These are phyloP conservation scores for Alternaria arbusti DNA, from an alignment of 2,329 filamentous ascomycete genomes.

Conservation along the genomic window DNA sequence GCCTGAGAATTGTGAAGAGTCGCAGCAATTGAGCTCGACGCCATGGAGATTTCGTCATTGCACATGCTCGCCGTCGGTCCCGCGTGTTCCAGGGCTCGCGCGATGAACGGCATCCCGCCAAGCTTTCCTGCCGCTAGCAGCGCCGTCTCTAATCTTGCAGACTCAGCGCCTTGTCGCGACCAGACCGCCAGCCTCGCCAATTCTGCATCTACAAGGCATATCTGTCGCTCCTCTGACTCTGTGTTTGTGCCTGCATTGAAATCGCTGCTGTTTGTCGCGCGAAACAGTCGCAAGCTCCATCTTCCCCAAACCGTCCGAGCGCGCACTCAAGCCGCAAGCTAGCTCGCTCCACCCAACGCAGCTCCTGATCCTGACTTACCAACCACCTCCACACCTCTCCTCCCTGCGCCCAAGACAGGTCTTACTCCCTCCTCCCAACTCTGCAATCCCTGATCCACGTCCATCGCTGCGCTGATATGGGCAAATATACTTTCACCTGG, in stretches of 20 bases:
- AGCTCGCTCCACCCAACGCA: constrained; percentile 24
- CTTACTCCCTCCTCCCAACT: constrained; percentile 28
- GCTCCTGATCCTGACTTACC: constrained; percentile 33
- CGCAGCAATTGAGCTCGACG: constrained; percentile 19
- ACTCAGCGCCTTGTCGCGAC: constrained; percentile 9
- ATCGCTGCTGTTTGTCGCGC: constrained; percentile 3
- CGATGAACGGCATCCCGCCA: constrained; percentile 15
- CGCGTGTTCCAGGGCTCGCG: constrained; percentile 4
- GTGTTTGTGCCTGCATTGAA: constrained; percentile 16
- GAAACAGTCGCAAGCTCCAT: constrained; percentile 22
- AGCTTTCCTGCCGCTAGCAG: constrained; percentile 17
- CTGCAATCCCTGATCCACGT: constrained; percentile 20
- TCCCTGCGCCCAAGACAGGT: constrained; percentile 34
- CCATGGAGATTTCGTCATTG: constrained; percentile 25
- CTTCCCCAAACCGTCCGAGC: constrained; percentile 27
- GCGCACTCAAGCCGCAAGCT: constrained; percentile 28
- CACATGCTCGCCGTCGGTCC: constrained; percentile 15
- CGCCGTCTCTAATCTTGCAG: constrained; percentile 17
- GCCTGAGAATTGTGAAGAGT: neutral
- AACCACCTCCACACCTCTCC: constrained; percentile 29
- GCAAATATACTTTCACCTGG: constrained; percentile 74
- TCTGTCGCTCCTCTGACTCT: constrained; percentile 5
- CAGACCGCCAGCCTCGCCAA: constrained; percentile 27
- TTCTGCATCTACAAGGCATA: constrained; percentile 11
- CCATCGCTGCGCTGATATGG: constrained; percentile 56